Percentiles rank a stretch among this genome's conserved stretches.
phyloP scores from a whole-genome alignment of 2,329 filamentous ascomycete species.

The Dendrostoma leiphaemia region DNA sequence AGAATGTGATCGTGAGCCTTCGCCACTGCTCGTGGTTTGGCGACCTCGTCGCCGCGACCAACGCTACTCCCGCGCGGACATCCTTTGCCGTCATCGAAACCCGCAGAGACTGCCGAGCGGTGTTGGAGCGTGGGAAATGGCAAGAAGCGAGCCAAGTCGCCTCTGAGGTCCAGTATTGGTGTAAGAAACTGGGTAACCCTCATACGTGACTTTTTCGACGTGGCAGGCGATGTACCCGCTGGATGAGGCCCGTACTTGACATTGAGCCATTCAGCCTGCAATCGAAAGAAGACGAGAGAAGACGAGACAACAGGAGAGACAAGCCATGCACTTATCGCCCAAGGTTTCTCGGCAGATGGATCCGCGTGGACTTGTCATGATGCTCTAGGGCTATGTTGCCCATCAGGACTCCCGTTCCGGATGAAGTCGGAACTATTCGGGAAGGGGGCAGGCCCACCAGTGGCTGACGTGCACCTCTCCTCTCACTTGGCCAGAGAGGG shows the following conservation, averaged over 20 bases:
- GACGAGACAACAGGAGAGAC: background rate
- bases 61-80: background rate
- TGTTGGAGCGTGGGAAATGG: background rate
- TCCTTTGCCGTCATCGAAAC: background rate
- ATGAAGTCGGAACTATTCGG: too few species aligned
- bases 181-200: background rate
- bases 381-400: background rate
- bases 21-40: conserved; percentile 9
- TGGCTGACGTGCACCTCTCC: background rate
- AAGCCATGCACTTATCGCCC: conserved; percentile 9
- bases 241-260: background rate
- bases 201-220: too few species aligned
- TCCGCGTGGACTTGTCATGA: conserved; percentile 13
- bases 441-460: too few species aligned
- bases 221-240: background rate
- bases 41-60: conserved; percentile 6
- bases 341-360: conserved; percentile 9
- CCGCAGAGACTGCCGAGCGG: background rate
- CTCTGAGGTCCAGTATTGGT: background rate
- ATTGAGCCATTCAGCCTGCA: background rate
- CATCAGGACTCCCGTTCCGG: too few species aligned
- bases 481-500: conserved; percentile 2
- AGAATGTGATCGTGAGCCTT: background rate
- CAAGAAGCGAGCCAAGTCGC: conserved; percentile 6
- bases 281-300: conserved; percentile 10